Percentiles rank a stretch among this genome's conserved stretches.
These are phyloP conservation scores for Cryptococcus maquisensis DNA, from an alignment of 1,284 basidiomycete species.

Conservation along the genomic window DNA sequence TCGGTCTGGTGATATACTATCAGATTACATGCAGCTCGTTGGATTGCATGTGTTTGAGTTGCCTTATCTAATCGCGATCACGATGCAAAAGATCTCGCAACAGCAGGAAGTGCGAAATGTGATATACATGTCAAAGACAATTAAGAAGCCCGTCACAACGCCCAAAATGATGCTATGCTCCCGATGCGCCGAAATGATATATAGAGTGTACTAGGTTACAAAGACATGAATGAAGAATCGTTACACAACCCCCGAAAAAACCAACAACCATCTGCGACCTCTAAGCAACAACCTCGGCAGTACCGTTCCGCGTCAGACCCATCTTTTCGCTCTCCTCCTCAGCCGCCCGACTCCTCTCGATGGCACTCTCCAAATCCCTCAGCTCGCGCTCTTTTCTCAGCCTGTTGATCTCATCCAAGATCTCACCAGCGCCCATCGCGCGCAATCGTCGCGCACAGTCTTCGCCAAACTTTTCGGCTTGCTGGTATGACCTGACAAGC, in stretches of 20 bases:
- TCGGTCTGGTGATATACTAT: too few species aligned
- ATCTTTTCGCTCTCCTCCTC: slow-evolving; percentile 9
- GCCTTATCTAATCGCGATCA: too few species aligned
- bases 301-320: slow-evolving; percentile 2
- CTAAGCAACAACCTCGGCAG: slow-evolving; percentile 11
- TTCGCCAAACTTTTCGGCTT: slow-evolving; percentile 66
- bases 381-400: slow-evolving; percentile 60
- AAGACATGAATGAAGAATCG: too few species aligned
- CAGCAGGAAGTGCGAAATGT: too few species aligned
- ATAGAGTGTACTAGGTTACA: too few species aligned
- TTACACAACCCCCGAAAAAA: background rate
- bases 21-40: too few species aligned
- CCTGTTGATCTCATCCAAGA: slow-evolving; percentile 70
- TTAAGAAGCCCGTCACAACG: too few species aligned
- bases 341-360: slow-evolving; percentile 14
- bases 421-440: slow-evolving; percentile 64
- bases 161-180: too few species aligned
- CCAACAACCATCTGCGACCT: background rate
- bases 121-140: too few species aligned
- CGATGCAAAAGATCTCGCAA: too few species aligned
- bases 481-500: slow-evolving; percentile 55
- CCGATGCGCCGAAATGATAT: too few species aligned
- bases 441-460: slow-evolving; percentile 63
- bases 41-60: too few species aligned
- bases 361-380: slow-evolving; percentile 49